Conservation (phyloP, 2,329 filamentous ascomycete genomes). For the Ophiocordyceps robertsii region DNA sequence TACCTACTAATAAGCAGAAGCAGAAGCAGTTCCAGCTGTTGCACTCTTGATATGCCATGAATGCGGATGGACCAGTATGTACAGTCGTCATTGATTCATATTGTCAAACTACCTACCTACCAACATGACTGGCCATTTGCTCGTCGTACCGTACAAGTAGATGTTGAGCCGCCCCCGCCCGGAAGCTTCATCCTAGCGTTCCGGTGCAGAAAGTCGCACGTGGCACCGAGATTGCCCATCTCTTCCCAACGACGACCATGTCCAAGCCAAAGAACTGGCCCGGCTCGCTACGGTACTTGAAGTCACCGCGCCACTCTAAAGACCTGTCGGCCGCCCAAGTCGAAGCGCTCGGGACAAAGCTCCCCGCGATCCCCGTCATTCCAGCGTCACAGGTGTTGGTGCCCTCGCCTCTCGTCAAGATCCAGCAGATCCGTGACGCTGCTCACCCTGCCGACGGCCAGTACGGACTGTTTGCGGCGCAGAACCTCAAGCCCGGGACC, state of each 20-base stretch:
- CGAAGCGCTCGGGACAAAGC: conserved; percentile 18
- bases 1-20: too few species aligned
- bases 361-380: conserved; percentile 10
- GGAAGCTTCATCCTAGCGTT: too few species aligned
- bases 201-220: too few species aligned
- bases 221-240: too few species aligned
- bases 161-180: too few species aligned
- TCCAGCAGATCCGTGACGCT: conserved; percentile 35
- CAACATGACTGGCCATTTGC: too few species aligned
- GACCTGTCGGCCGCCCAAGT: conserved; percentile 29
- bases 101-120: too few species aligned
- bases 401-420: conserved; percentile 36
- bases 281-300: conserved; percentile 35
- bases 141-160: too few species aligned
- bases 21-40: too few species aligned
- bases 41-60: too few species aligned
- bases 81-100: too few species aligned
- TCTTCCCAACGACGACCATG: conserved; percentile 9
- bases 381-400: conserved; percentile 20
- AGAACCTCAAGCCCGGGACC: conserved; percentile 35
- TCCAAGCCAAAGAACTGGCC: conserved; percentile 46
- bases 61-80: too few species aligned
- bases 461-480: conserved; percentile 45
- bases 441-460: conserved; percentile 46
- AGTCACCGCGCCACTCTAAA: conserved; percentile 31